These are phyloP conservation scores for Diatrype stigma DNA, from an alignment of 2,329 filamentous ascomycete genomes.

Conservation along the genomic window DNA sequence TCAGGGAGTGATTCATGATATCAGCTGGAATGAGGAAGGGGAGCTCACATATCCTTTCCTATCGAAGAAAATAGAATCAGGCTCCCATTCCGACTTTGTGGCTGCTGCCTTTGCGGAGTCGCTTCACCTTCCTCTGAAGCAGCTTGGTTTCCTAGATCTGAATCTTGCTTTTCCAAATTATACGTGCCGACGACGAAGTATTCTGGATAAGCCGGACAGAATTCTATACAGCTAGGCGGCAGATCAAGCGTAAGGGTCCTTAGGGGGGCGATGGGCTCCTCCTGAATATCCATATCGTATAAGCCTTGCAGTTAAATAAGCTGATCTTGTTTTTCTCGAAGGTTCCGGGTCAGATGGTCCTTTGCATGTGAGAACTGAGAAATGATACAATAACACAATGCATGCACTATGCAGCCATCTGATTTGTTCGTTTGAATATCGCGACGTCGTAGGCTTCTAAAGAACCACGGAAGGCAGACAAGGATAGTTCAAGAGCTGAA, in stretches of 20 bases:
- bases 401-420: neutral
- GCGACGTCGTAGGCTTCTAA: too few relatives aligned
- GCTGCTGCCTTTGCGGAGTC: conserved; percentile 25
- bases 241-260: conserved; percentile 55
- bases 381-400: neutral
- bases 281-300: conserved; percentile 12
- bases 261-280: conserved; percentile 34
- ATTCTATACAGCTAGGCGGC: conserved; percentile 75
- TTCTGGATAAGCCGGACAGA: conserved; percentile 57
- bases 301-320: neutral
- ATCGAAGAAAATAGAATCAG: conserved; percentile 61
- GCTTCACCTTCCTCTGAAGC: conserved; percentile 16
- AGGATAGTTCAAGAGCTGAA: neutral
- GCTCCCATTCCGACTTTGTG: conserved; percentile 68
- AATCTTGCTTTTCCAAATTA: conserved; percentile 55
- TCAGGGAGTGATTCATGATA: conserved; percentile 6
- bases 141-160: conserved; percentile 11
- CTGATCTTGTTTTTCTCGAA: neutral
- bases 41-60: conserved; percentile 51
- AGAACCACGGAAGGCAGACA: too few relatives aligned
- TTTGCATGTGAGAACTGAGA: neutral
- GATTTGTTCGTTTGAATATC: too few relatives aligned
- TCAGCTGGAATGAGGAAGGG: conserved; percentile 5
- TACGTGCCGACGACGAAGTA: conserved; percentile 84
- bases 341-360: too few relatives aligned